Base-by-base conservation (phyloP, 345 rosid species). In the Citrus maxima region DNA sequence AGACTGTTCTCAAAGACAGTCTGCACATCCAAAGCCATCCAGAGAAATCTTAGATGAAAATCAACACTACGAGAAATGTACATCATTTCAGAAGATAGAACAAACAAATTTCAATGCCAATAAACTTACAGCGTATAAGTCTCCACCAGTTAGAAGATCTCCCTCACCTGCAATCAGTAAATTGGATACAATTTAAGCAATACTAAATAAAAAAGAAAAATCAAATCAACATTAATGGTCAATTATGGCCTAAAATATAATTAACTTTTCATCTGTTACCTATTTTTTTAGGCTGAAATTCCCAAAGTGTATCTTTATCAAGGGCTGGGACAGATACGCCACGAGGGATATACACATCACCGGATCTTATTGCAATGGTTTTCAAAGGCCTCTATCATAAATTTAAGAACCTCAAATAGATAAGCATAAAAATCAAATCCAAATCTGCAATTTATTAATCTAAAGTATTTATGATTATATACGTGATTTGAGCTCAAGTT, bases 271-370 rank as follows among this genome's bases (percentile, higher is more conserved):
- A 21, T 30, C 6, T 18, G 12, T 82, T 88, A 97, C 99, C 98
- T 61, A 97, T 76, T 78, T 91, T 93, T 81, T 89, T 92, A 19
- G 98, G 97, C 87, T 97, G 90, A 81, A 94, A 97, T 72, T 93
- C 99, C 98, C 99, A 94, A 8, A 85, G 93, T 18, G 78, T 86
- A 82, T 94, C 99, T 88, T 93, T 97, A 86, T 97, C 99, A 79
- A 97, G 92, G 42, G 99, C 94, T 1, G 99, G 99, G 30, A 97
- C 99, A 73, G 99, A 87, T 61, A 97, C 98, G 85, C 99, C 99
- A 82, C 98, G 97, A 86, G 99, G 99, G 27, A 97, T 97, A 81
- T 97, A 97, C 69, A 97, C 99, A 85, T 97, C 99, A 77, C 98
- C 98, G 62, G 98, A 97, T 87, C 60, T 83, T 77, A 78, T 94